Evolutionary conservation across 1,139 yeast genomes (phyloP).

Genomic region (Pichia sp.): DNA sequence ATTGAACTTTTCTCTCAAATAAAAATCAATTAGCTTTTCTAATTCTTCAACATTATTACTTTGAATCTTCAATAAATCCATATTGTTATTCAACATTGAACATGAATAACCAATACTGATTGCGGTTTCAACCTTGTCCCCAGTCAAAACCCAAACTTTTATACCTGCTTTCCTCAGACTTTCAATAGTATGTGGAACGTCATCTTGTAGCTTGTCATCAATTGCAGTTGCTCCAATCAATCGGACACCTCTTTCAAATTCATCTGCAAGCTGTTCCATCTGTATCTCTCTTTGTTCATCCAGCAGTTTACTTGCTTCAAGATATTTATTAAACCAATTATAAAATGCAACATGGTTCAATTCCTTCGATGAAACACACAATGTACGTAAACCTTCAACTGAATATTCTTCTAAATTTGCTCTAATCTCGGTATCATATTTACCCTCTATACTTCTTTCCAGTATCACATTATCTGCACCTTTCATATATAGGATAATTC

Average conservation of each 20-base stretch:
- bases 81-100: conserved; percentile 75
- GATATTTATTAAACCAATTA: conserved; percentile 39
- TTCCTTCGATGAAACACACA: conserved; percentile 43
- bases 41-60: conserved; percentile 14
- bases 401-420: conserved; percentile 44
- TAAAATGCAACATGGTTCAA: conserved; percentile 27
- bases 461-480: conserved; percentile 55
- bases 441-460: conserved; percentile 22
- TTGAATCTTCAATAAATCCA: conserved; percentile 73
- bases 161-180: conserved; percentile 86
- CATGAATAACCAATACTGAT: conserved; percentile 98
- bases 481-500: conserved; percentile 35
- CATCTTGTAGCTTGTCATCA: conserved; percentile 90
- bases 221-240: conserved; percentile 95
- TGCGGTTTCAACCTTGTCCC: conserved; percentile 97
- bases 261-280: conserved; percentile 69
- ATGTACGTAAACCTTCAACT: conserved; percentile 52
- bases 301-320: conserved; percentile 42
- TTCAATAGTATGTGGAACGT: conserved; percentile 90
- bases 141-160: conserved; percentile 94
- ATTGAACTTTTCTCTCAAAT: conserved; percentile 38
- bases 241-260: conserved; percentile 66
- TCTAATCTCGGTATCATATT: conserved; percentile 22
- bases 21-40: conserved; percentile 35
- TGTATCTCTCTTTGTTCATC: conserved; percentile 64